Conservation (phyloP, 2,329 filamentous ascomycete species). For the Ophiostoma montium region DNA sequence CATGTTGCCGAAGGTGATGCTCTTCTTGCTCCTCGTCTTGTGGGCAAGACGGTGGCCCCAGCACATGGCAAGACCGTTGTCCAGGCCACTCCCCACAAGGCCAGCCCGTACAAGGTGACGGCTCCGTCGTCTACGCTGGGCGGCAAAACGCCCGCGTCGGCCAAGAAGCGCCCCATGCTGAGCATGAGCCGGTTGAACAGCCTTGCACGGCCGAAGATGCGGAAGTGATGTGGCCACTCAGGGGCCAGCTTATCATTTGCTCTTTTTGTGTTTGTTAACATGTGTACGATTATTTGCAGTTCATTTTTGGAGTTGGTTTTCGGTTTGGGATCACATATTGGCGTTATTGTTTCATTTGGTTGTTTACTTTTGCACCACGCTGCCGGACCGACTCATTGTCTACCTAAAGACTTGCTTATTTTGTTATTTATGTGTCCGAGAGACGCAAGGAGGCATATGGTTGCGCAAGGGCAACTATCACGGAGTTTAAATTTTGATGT, state of each 20-base stretch:
- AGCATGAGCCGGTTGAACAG: conserved; percentile 47
- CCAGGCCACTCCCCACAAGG: conserved; percentile 6
- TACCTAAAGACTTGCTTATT: background rate
- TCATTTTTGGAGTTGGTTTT: background rate
- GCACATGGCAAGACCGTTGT: background rate
- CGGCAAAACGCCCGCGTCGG: conserved; percentile 27
- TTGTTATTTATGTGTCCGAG: background rate
- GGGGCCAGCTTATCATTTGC: background rate
- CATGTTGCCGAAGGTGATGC: conserved; percentile 36
- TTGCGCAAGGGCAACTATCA: conserved; percentile 2
- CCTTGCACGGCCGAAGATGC: conserved; percentile 45
- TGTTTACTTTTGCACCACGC: background rate
- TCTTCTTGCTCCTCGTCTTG: conserved; percentile 34
- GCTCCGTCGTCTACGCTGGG: background rate
- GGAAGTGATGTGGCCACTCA: conserved; percentile 19
- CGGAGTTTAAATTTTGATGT: conserved; percentile 1
- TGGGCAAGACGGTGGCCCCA: conserved; percentile 12
- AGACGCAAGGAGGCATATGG: background rate
- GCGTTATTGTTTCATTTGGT: background rate
- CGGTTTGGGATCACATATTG: conserved; percentile 1
- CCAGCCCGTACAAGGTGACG: conserved; percentile 19
- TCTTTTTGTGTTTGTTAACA: background rate
- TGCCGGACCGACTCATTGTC: background rate
- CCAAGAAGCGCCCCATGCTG: conserved; percentile 37
- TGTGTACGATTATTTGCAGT: conserved; percentile 3